These are phyloP conservation scores for Globisporangium recalcitrans DNA, from an alignment of 352 stramenopile species.

Conservation along the genomic window DNA sequence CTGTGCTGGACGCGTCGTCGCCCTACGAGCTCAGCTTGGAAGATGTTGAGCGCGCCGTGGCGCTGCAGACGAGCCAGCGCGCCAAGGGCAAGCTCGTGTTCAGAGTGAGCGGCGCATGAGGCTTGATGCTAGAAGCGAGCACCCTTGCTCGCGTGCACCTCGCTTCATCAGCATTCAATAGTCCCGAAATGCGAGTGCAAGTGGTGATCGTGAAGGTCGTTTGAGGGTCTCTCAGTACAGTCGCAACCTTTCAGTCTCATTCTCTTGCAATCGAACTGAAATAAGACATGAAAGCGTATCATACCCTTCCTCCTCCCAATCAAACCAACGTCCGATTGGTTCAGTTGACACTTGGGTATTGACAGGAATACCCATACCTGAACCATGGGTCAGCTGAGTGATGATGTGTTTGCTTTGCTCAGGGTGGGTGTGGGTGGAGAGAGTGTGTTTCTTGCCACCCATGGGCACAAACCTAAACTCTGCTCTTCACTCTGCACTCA, in stretches of 20 bases:
- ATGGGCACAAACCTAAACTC: no score
- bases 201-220: background rate
- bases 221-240: background rate
- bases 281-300: background rate
- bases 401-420: no score
- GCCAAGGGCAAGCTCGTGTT: conserved; percentile 76
- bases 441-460: no score
- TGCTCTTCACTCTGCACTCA: background rate
- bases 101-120: background rate
- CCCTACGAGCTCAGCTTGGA: conserved; percentile 65
- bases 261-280: background rate
- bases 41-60: conserved; percentile 48
- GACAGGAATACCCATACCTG: no score
- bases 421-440: no score
- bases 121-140: background rate
- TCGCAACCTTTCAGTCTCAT: background rate
- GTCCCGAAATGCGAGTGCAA: background rate
- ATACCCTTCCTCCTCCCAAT: background rate
- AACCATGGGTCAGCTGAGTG: no score
- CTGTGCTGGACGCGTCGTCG: conserved; percentile 57
- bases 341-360: no score
- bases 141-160: background rate
- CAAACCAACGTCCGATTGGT: background rate
- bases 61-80: conserved; percentile 53
- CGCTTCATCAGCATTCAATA: background rate